Percentiles rank a stretch among this genome's conserved stretches.
These are phyloP conservation scores for Gossypium mustelinum DNA, from an alignment of 345 rosid species.

Conservation along the genomic window DNA sequence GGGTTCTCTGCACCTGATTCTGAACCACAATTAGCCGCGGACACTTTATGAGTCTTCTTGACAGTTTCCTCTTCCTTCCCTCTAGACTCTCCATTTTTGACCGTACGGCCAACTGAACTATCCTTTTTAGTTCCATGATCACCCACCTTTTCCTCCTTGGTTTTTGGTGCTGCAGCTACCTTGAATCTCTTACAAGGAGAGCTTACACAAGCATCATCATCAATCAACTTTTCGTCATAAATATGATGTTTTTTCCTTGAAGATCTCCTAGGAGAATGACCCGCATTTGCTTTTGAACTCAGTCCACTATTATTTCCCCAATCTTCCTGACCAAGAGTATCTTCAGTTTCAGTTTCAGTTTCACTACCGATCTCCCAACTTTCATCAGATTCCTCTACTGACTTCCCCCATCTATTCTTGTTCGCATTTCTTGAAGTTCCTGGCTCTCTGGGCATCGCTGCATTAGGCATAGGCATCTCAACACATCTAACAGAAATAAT, in stretches of 20 bases:
- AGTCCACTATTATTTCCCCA: slow-evolving; percentile 11
- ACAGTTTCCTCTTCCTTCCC: slow-evolving; percentile 26
- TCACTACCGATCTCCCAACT: slow-evolving; percentile 27
- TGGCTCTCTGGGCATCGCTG: slow-evolving; percentile 20
- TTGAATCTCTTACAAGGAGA: slow-evolving; percentile 34
- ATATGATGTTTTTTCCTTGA: slow-evolving; percentile 39
- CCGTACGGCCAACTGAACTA: slow-evolving; percentile 26
- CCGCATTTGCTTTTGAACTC: slow-evolving; percentile 15
- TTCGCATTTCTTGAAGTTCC: slow-evolving; percentile 23
- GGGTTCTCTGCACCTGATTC: background rate
- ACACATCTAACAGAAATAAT: slow-evolving; percentile 5
- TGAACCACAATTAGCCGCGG: slow-evolving; percentile 17
- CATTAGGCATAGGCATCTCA: slow-evolving; percentile 22
- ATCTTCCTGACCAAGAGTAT: background rate
- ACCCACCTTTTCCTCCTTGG: slow-evolving; percentile 11
- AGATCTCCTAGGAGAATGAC: slow-evolving; percentile 38
- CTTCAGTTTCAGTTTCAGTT: background rate
- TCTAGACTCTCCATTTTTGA: slow-evolving; percentile 20
- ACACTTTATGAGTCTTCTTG: slow-evolving; percentile 17
- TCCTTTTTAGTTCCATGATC: slow-evolving; percentile 22
- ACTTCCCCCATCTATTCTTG: slow-evolving; percentile 26
- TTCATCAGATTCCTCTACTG: slow-evolving; percentile 5
- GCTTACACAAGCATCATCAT: slow-evolving; percentile 29
- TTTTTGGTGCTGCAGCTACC: slow-evolving; percentile 17
- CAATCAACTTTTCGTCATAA: slow-evolving; percentile 28